A percentile compares a stretch with the other conserved stretches of the same genome.
These are phyloP conservation scores for Conoideocrella luteorostrata DNA, from an alignment of 2,329 filamentous ascomycete genomes.

Conservation along the genomic window DNA sequence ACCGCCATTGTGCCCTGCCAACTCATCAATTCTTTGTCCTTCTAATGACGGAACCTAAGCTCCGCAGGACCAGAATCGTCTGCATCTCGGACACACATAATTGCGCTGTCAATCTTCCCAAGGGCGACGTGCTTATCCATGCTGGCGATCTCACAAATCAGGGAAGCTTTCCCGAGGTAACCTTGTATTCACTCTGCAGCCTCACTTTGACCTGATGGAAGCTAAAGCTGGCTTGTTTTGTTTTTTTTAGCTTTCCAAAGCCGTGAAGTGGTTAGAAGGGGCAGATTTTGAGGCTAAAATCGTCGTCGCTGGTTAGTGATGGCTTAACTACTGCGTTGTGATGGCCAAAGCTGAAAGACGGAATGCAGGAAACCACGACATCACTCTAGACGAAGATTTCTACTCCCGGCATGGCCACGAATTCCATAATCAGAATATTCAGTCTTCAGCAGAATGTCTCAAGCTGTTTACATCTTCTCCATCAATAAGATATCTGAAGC, in stretches of 20 bases:
- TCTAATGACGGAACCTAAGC: constrained; percentile 10
- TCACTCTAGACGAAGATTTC: constrained; percentile 61
- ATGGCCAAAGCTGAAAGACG: background rate
- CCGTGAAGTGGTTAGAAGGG: constrained; percentile 60
- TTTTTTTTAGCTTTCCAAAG: constrained; percentile 45
- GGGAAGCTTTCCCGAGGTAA: constrained; percentile 51
- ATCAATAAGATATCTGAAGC: constrained; percentile 58
- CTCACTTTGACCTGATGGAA: background rate
- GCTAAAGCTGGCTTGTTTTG: background rate
- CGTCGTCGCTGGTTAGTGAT: constrained; percentile 55
- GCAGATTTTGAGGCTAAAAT: constrained; percentile 65
- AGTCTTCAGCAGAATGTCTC: constrained; percentile 48
- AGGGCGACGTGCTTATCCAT: constrained; percentile 68
- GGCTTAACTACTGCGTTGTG: background rate
- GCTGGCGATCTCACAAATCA: constrained; percentile 73
- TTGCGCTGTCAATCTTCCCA: constrained; percentile 55
- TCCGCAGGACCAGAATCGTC: constrained; percentile 56
- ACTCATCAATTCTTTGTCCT: background rate
- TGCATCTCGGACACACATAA: constrained; percentile 77
- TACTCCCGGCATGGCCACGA: constrained; percentile 44
- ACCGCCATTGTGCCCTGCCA: background rate
- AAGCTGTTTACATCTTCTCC: constrained; percentile 46
- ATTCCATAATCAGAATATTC: constrained; percentile 50
- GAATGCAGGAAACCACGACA: constrained; percentile 63
- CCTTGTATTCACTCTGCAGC: background rate